Base-by-base conservation (phyloP, 2,329 filamentous ascomycete genomes). In the Exophiala viscosa region DNA sequence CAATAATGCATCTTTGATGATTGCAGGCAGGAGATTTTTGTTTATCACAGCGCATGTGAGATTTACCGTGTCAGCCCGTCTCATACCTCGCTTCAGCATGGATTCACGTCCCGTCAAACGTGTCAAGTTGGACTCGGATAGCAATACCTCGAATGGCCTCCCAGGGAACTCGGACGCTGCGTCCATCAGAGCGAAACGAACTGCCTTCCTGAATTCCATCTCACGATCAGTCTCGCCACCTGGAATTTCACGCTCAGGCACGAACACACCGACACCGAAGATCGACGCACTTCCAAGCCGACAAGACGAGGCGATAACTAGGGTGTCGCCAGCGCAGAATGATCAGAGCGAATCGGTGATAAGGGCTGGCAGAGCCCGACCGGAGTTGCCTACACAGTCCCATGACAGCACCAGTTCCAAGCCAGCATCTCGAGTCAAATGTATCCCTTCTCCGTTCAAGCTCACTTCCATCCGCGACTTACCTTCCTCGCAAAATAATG, bases 381-480 rank as follows among this genome's bases (percentile, higher is more conserved):
- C 14, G 38, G 20, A 40, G 10, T 3, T 13, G 10, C 5, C 11
- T 14, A 15, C 43, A 15, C 18, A 17, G 13, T 43, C n/a, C 13
- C 18, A 17, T 2, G n/a, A 11, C 3, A 33, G 5, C 32, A 28
- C 17, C 13, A 45, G 18, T 9, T 6, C 23, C 8, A 31, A 31
- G 6, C 32, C 6, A 17, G 6, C 15, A 28, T 35, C 33, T 34
- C 42, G 32, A 40, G 35, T 33, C 28, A 63, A 51, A 7, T 35
- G 62, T 6, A 62, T 82, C 18, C 66, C 70, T 1, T 91, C 88
- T 1, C 88, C 88, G 0, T 81, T 91, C 60, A 82, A 83, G 52
- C 79, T 93, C 11, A 91, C 86, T 0, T 78, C 76, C 54, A 85
- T 93, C 48, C 75, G 73, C 23, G 85, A 87, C 61, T 72, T 91